Base-by-base conservation (phyloP, 2,329 filamentous ascomycete genomes). In the Akanthomyces lecanii region DNA sequence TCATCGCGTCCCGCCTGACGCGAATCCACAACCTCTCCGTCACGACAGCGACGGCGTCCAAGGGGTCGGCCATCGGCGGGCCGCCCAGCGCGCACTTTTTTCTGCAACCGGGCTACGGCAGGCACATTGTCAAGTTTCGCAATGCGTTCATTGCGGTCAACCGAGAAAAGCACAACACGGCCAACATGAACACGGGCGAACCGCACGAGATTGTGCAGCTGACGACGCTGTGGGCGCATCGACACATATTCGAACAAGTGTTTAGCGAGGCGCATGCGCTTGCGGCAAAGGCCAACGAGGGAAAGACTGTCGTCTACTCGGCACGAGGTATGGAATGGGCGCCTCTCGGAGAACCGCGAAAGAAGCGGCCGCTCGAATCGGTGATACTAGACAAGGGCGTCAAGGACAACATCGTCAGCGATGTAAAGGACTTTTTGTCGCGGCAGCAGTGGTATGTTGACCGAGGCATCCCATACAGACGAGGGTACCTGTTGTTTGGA, bases 141-240 rank as follows among this genome's bases (percentile, higher is more conserved):
- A 89, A 89, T 69, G 91, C 94, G 0, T 97, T 95, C 73, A 91
- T 99, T 65, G 84, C 90, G 1, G 91, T 99, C 66, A 89, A 90
- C 69, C 83, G 95, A 60, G 89, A 96, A 73, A 92, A 96, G 68
- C 92, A 96, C 73, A 84, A 83, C 44, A 95, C 92, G 62, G 88
- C 91, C 1, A 91, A 94, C 71, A 85, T 89, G 71, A 86, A 87
- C 56, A 93, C 89, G 30, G 95, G 94, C 63, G 89, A 91, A 68
- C 95, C 95, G 1, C 96, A 97, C 79, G 95, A 99, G 77, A 96
- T 93, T 0, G 85, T 99, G 55, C 95, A 92, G 64, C 79, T 99
- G 64, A 98, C 94, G 3, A 94, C 95, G 1, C 82, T 99, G 14
- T 98, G 96, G 80, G 85, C 91, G 54, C 89, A 97, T 69, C 89